A percentile compares a stretch with the other conserved stretches of the same genome.
These are phyloP conservation scores for Penicillium sp. DNA, from an alignment of 2,329 filamentous ascomycete species.

Conservation along the genomic window DNA sequence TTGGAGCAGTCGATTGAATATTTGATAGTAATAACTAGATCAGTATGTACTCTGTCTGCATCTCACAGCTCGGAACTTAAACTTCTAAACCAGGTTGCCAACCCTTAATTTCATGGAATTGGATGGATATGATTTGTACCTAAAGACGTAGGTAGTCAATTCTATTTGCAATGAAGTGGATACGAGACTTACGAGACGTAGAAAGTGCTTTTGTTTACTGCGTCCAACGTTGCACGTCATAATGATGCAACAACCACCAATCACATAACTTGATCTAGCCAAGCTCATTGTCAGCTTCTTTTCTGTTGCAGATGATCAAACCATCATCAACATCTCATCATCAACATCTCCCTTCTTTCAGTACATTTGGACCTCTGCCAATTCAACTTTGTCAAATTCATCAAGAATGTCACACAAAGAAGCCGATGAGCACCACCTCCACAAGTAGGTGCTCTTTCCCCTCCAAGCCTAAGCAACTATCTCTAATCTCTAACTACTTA, in stretches of 20 bases:
- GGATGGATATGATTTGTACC: too few species aligned
- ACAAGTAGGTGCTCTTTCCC: constrained; percentile 8
- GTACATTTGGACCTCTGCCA: background rate
- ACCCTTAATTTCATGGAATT: background rate
- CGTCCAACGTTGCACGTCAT: background rate
- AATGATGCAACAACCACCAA: background rate
- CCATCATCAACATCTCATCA: background rate
- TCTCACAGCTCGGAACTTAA: background rate
- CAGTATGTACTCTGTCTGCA: too few species aligned
- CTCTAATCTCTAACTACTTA: background rate
- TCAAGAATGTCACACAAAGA: constrained; percentile 1
- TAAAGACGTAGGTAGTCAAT: too few species aligned
- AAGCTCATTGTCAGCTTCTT: constrained; percentile 4
- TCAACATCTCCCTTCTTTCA: background rate
- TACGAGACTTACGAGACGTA: too few species aligned
- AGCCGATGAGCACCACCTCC: constrained; percentile 12
- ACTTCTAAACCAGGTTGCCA: background rate
- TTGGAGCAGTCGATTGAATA: too few species aligned
- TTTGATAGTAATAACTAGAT: too few species aligned
- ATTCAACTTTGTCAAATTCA: background rate
- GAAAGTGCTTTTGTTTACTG: too few species aligned
- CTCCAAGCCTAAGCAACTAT: background rate
- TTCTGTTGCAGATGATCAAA: background rate
- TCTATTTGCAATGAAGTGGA: too few species aligned
- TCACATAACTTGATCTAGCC: constrained; percentile 4